Percentiles rank a stretch among this genome's conserved stretches.
These are phyloP conservation scores for Mortierella sp. DNA, from an alignment of 371 early-diverging fungal species.

Conservation along the genomic window DNA sequence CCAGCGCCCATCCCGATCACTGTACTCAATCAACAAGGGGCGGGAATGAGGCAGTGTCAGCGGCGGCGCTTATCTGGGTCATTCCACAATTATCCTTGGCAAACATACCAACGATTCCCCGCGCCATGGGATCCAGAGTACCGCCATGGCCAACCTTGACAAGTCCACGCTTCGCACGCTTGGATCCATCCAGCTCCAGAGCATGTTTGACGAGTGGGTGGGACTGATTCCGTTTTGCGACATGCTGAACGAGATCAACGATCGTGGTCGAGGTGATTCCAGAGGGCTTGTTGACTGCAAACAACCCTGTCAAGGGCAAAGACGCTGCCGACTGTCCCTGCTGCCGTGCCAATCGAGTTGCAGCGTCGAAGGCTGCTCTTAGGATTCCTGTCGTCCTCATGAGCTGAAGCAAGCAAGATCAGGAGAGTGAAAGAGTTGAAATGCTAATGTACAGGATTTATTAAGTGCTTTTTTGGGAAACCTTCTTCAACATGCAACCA, in stretches of 20 bases:
- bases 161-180: constrained; percentile 35
- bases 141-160: constrained; percentile 69
- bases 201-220: constrained; percentile 38
- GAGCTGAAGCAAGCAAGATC: background rate
- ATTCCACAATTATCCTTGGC: background rate
- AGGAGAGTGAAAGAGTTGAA: too few species aligned
- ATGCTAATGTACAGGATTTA: too few species aligned
- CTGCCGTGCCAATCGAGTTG: background rate
- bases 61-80: too few species aligned
- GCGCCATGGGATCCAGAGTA: constrained; percentile 70
- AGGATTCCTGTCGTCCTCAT: constrained; percentile 4
- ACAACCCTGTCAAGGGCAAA: constrained; percentile 56
- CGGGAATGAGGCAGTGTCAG: background rate
- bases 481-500: too few species aligned
- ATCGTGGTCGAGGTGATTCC: constrained; percentile 59
- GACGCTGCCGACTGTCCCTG: background rate
- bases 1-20: constrained; percentile 48
- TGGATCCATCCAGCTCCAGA: constrained; percentile 42
- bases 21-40: background rate
- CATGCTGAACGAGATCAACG: constrained; percentile 58
- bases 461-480: too few species aligned
- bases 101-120: constrained; percentile 59
- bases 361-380: background rate
- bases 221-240: constrained; percentile 18
- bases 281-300: constrained; percentile 64